phyloP scores from a whole-genome alignment of 306 rosid species.

The Betula pendula region DNA sequence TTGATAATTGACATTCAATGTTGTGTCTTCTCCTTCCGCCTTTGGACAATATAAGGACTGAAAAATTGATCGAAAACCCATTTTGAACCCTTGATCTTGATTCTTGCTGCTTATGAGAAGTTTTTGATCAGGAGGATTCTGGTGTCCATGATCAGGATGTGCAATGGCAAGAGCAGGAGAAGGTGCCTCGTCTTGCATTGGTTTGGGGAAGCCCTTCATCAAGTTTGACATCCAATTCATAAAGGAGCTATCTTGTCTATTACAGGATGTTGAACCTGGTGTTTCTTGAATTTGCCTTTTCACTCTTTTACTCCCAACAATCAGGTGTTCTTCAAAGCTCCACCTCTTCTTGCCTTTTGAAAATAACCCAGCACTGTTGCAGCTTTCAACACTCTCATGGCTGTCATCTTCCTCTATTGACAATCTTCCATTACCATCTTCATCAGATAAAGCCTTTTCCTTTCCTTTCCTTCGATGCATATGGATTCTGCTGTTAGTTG shows the following conservation, averaged over 20 bases:
- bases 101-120: conserved; percentile 35
- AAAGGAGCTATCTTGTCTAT: conserved; percentile 69
- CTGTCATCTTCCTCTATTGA: conserved; percentile 47
- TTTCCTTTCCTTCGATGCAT: conserved; percentile 45
- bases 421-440: conserved; percentile 38
- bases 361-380: conserved; percentile 46
- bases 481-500: conserved; percentile 41
- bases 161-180: conserved; percentile 42
- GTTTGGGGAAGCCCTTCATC: conserved; percentile 61
- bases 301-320: conserved; percentile 49
- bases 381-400: conserved; percentile 61
- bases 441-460: conserved; percentile 57
- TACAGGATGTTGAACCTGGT: conserved; percentile 35
- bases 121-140: conserved; percentile 30
- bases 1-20: conserved; percentile 30
- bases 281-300: conserved; percentile 46
- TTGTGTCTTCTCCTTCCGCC: conserved; percentile 39
- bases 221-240: conserved; percentile 80
- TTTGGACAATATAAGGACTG: conserved; percentile 60
- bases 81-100: conserved; percentile 37
- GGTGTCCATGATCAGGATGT: conserved; percentile 34
- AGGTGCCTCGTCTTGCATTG: conserved; percentile 44
- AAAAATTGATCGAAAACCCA: conserved; percentile 77
- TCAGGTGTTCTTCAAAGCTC: conserved; percentile 53
- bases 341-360: conserved; percentile 49